Conservation (phyloP, 345 rosid genomes). For the Acer saccharum region DNA sequence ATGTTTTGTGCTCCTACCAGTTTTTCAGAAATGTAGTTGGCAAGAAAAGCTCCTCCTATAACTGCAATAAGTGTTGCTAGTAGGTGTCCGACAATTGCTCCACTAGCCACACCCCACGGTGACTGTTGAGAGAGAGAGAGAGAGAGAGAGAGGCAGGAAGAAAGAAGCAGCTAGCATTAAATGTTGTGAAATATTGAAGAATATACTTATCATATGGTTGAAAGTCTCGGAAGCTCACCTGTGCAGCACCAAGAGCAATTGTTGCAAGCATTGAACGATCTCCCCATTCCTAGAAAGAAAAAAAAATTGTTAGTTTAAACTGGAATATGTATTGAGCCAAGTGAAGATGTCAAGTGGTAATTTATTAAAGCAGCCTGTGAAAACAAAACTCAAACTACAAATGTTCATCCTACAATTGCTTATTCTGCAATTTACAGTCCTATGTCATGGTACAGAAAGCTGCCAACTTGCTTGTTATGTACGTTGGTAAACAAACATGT, state of each 20-base stretch:
- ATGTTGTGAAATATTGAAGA: background rate
- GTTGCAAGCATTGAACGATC: constrained; percentile 99
- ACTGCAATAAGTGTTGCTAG: constrained; percentile 81
- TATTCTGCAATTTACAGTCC: background rate
- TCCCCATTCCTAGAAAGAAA: constrained; percentile 87
- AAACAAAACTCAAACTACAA: background rate
- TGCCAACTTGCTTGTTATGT: background rate
- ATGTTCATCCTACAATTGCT: background rate
- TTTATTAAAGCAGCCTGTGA: background rate
- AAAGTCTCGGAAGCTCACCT: constrained; percentile 44
- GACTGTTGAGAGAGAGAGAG: constrained; percentile 47
- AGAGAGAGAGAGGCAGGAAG: background rate
- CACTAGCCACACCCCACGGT: constrained; percentile 95
- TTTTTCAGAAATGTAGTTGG: constrained; percentile 94
- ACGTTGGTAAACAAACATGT: background rate
- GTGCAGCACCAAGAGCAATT: constrained; percentile 96
- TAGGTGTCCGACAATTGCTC: constrained; percentile 96
- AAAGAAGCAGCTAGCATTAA: background rate
- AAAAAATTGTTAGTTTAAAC: constrained; percentile 1
- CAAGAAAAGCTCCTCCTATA: constrained; percentile 91
- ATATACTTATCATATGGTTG: background rate
- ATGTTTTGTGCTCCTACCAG: constrained; percentile 46
- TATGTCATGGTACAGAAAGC: background rate
- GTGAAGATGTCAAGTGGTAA: background rate
- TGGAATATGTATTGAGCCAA: background rate